Evolutionary conservation across 2,329 filamentous ascomycete genomes (phyloP), one percentile per base, ranked within the genome.

Genomic region (Fusarium devonianum): DNA sequence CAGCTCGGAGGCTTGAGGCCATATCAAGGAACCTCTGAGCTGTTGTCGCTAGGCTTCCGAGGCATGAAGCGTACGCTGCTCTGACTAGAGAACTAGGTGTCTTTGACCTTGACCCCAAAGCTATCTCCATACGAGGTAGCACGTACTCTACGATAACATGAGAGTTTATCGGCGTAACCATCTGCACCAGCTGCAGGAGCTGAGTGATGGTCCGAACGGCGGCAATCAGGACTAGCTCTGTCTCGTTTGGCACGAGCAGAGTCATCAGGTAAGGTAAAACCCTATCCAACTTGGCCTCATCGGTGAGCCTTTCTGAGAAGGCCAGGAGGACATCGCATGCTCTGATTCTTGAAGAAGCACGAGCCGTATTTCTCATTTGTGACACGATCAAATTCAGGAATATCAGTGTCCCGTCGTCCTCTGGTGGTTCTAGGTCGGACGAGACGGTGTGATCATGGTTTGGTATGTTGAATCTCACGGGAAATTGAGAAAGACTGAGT

Each of bases 221-320:
- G 17, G 92, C 86, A 37, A 96, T 85, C 35, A 91, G 88, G 11
- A 99, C 93, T 62, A 90, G 80, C 57, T 96, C 90, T 2, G 88
- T 85, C 60, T 86, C 85, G 67, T 99, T 94, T 51, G 85, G 87
- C 26, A 64, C 63, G 10, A 99, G 77, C 19, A 97, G 73, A 5
- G 86, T 83, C 74, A 96, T 89, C 25, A 97, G 76, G 68, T 97
- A 97, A 1, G 94, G 94, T 38, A 99, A 75, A 17, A 97, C 89
- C 38, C 94, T 85, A 70, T 99, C 95, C 37, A 99, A 78, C 70
- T 97, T 97, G 3, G 92, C 92, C 73, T 99, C 94, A 68, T 99
- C 95, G 0, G 93, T 96, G 17, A 97, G 73, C 50, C 89, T 82
- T 72, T 97, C 92, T 0, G 92, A 86, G 69, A 99, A 97, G 3